These are phyloP conservation scores for Glycine soja DNA, from an alignment of 306 rosid species.

Conservation along the genomic window DNA sequence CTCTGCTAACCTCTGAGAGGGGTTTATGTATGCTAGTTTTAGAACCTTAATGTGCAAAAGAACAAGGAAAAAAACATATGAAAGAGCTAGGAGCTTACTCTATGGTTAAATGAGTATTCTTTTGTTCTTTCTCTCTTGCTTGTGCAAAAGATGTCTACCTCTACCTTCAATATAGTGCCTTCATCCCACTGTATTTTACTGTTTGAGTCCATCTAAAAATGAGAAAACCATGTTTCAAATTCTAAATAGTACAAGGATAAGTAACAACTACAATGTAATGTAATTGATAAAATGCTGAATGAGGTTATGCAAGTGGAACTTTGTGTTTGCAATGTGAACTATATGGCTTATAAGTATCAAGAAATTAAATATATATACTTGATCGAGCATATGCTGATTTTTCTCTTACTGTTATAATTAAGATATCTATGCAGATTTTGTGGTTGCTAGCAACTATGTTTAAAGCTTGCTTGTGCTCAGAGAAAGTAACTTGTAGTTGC, in stretches of 20 bases:
- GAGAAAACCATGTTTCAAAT: not conserved
- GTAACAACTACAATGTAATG: not conserved
- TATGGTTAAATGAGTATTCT: conserved; percentile 70
- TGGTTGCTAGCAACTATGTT: too few relatives aligned
- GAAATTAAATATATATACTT: too few relatives aligned
- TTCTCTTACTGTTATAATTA: too few relatives aligned
- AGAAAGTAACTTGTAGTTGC: too few relatives aligned
- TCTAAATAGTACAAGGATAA: not conserved
- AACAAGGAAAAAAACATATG: not conserved
- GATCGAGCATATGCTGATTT: too few relatives aligned
- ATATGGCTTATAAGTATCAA: too few relatives aligned
- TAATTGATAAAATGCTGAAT: conserved; percentile 12
- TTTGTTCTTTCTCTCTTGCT: conserved; percentile 76
- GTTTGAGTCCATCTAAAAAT: conserved; percentile 75
- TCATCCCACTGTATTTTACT: conserved; percentile 77
- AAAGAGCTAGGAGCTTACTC: conserved; percentile 60
- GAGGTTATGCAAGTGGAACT: not conserved
- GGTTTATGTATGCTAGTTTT: conserved; percentile 18
- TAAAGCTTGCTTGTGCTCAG: too few relatives aligned
- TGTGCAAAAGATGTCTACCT: conserved; percentile 57
- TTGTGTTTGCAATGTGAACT: not conserved
- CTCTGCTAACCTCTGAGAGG: conserved; percentile 83
- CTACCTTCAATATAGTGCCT: conserved; percentile 72
- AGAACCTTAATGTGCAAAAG: conserved; percentile 10
- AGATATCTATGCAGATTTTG: too few relatives aligned